Evolutionary conservation across 2,329 filamentous ascomycete genomes (phyloP).

Genomic region (Beauveria bassiana): DNA sequence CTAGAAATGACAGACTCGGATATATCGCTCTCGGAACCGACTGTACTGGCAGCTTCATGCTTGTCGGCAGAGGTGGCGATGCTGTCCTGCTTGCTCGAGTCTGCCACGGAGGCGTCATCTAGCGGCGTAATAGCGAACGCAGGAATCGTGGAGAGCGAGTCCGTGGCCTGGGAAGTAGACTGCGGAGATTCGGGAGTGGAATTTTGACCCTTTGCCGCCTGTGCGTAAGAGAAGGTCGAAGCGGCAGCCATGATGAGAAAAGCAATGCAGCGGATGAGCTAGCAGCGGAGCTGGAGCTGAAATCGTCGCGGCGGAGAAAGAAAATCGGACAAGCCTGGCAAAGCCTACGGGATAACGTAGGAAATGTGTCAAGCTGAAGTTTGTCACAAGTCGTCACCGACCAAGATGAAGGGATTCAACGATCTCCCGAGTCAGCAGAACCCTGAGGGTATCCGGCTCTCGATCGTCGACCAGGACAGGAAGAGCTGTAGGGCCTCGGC

Average conservation of each 20-base stretch:
- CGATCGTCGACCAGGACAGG: conserved; percentile 13
- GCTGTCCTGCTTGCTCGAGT: conserved; percentile 14
- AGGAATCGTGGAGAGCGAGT: neutral
- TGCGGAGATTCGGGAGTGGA: conserved; percentile 30
- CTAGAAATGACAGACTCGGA: conserved; percentile 27
- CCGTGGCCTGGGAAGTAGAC: conserved; percentile 23
- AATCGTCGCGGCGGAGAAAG: conserved; percentile 18
- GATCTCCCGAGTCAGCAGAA: conserved; percentile 13
- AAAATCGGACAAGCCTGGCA: conserved; percentile 13
- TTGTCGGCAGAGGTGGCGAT: conserved; percentile 22
- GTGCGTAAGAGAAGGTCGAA: conserved; percentile 81
- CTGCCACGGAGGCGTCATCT: conserved; percentile 17
- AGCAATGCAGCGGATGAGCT: conserved; percentile 17
- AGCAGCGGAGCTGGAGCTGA: neutral
- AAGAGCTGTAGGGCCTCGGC: neutral
- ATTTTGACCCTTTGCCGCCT: conserved; percentile 71
- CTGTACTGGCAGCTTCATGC: conserved; percentile 26
- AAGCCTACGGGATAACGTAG: conserved; percentile 2
- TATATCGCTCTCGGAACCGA: conserved; percentile 30
- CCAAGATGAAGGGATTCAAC: conserved; percentile 7
- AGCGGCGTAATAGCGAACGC: conserved; percentile 1
- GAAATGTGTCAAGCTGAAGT: neutral
- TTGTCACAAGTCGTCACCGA: conserved; percentile 8
- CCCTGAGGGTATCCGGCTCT: conserved; percentile 10
- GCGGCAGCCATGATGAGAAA: conserved; percentile 44